phyloP scores from a whole-genome alignment of 257 asterid genomes.

The Plantago ovata region DNA sequence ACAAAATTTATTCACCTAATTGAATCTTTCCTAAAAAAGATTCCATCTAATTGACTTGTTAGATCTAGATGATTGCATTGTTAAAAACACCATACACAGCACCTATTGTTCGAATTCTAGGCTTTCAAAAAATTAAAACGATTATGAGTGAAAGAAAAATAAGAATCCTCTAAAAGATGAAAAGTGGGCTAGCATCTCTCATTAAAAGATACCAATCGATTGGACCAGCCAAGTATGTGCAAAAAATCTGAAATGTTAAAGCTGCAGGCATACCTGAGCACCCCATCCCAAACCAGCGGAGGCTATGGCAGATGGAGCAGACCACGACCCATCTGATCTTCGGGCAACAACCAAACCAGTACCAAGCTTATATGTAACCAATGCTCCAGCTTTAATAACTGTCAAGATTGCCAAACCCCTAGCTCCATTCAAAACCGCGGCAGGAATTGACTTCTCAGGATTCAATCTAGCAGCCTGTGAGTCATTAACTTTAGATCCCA shows the following conservation, averaged over 20 bases:
- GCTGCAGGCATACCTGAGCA: conserved; percentile 62
- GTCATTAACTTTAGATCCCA: conserved; percentile 12
- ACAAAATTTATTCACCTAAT: too few species aligned
- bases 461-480: conserved; percentile 82
- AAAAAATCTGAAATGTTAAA: conserved; percentile 6
- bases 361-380: conserved; percentile 86
- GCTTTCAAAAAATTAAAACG: neutral
- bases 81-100: too few species aligned
- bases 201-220: neutral
- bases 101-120: neutral
- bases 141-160: too few species aligned
- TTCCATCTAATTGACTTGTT: too few species aligned
- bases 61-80: too few species aligned
- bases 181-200: neutral
- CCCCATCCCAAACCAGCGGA: conserved; percentile 99
- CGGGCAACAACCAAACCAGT: conserved; percentile 91
- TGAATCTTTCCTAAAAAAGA: too few species aligned
- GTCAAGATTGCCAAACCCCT: conserved; percentile 92
- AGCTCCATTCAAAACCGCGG: conserved; percentile 82
- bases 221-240: neutral
- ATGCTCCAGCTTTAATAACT: conserved; percentile 86
- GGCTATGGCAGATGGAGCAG: conserved; percentile 94
- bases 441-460: conserved; percentile 94
- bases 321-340: conserved; percentile 97
- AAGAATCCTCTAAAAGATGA: too few species aligned